These are phyloP conservation scores for Cladosporium velox DNA, from an alignment of 2,329 filamentous ascomycete species.

Conservation along the genomic window DNA sequence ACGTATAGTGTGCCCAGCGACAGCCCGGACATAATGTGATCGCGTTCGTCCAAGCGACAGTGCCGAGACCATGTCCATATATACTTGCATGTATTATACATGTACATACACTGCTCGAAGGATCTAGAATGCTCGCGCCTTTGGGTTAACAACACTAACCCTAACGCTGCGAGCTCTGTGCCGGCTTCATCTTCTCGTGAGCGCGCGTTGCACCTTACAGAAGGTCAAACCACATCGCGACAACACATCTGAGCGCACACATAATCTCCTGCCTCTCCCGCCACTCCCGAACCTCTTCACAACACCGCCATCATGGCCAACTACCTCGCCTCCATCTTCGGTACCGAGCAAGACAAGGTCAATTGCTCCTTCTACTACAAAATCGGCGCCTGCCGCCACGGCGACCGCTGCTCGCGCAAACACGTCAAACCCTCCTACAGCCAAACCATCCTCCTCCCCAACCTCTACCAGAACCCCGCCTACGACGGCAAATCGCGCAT, in stretches of 20 bases:
- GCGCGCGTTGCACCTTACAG: neutral
- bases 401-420: slow-evolving; percentile 96
- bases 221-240: neutral
- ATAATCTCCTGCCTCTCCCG: neutral
- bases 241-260: neutral
- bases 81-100: neutral
- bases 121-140: neutral
- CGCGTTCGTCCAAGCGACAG: neutral
- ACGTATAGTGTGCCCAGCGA: neutral
- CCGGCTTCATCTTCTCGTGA: too few species aligned
- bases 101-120: neutral
- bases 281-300: neutral
- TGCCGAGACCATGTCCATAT: neutral
- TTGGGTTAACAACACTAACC: neutral
- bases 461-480: slow-evolving; percentile 98
- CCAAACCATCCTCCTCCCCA: slow-evolving; percentile 96
- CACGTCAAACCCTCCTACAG: slow-evolving; percentile 99
- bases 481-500: slow-evolving; percentile 85
- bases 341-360: slow-evolving; percentile 97
- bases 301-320: slow-evolving; percentile 71
- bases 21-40: neutral
- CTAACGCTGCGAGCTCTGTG: neutral
- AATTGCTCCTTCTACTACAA: slow-evolving; percentile 99
- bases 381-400: slow-evolving; percentile 97
- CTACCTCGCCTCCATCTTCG: slow-evolving; percentile 98